Base-by-base conservation (phyloP, 495 filamentous ascomycete genomes). In the Penicillium paxilli region DNA sequence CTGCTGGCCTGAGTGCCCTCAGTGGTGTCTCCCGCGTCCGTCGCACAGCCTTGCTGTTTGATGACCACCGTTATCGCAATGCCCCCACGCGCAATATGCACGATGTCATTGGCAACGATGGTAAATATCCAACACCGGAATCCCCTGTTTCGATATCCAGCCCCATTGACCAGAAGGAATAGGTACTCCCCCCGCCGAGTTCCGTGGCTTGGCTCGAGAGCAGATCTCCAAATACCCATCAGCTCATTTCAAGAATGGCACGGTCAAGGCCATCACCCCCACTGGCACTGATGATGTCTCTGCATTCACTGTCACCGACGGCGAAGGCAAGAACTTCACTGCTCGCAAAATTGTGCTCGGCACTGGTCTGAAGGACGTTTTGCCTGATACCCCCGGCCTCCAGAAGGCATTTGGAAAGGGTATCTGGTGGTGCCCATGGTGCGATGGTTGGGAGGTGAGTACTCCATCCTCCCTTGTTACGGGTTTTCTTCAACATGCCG, bases 381-480 rank as follows among this genome's bases (percentile, higher is more conserved):
- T 83, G 6, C 82, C 82, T n/a, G 20, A 33, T 9, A 82, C 79
- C 1, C 78, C 81, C 0, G 82, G 82, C 5, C 47, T 85, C 2
- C 9, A 54, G 12, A 73, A 79, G 45, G 75, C 64, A 52, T 85
- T 76, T 72, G 82, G 82, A 26, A 73, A 82, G 57, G 81, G 82
- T 47, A 78, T 83, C 52, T 85, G 72, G 64, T 83, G 81, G 80
- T 85, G 82, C 48, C 80, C 80, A 0, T 85, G 82, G 82, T 85
- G 82, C 58, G 82, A 85, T 59, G 82, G 81, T 10, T 80, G 75
- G 54, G 81, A 84, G 40, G 52, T 54, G 23, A 41, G 52, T 48
- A 22, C 28, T 12, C n/a, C 17, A 20, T 19, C 5, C 8, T 38
- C 2, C 16, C n/a, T n/a, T n/a, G n/a, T n/a, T n/a, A n/a, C n/a